Evolutionary conservation across 305 asterid genomes (phyloP), one percentile per base, ranked within the genome.

Genomic region (Fraxinus angustifolia): DNA sequence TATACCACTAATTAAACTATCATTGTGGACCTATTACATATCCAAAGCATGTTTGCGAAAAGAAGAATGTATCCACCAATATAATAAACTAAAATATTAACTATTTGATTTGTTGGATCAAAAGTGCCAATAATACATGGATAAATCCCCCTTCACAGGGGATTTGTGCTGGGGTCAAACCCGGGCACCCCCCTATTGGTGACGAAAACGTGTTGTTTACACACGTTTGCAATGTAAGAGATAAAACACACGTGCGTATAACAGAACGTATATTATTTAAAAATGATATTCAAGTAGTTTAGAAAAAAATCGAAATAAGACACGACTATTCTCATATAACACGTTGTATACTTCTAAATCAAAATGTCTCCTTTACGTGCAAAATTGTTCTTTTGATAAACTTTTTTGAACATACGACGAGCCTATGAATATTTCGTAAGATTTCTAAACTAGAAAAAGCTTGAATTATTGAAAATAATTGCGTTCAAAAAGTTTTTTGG

Each of bases 401-500:
- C 4, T 53, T 50, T 62, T 62, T 3, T 0, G 1, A 7, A 53
- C 0, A 10, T 53, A n/a, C 10, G 26, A n/a, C 10, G 26, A 53
- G 65, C 10, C 65, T n/a, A 53, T 21, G 31, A 60, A 8, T 33
- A 30, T 56, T 77, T 53, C 0, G 48, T 77, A 53, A 77, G 45
- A 77, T 53, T 53, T 26, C 33, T 10, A n/a, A 56, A 60, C 56
- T 3, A 34, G 3, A 23, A 75, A 77, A 60, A 23, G 33, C 30
- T 78, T 56, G 73, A 19, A 77, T 77, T 58, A 77, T 58, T 77
- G 45, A 16, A 65, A 72, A 75, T 38, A 58, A 80, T 82, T 78
- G 53, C 3, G 19, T 30, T 78, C 58, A 11, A 31, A 58, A 78
- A 73, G 83, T 78, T 82, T 78, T 80, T 12, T 67, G 83, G 84